Conservation (phyloP, 352 stramenopile genomes). For the Phytopythium aichiense region DNA sequence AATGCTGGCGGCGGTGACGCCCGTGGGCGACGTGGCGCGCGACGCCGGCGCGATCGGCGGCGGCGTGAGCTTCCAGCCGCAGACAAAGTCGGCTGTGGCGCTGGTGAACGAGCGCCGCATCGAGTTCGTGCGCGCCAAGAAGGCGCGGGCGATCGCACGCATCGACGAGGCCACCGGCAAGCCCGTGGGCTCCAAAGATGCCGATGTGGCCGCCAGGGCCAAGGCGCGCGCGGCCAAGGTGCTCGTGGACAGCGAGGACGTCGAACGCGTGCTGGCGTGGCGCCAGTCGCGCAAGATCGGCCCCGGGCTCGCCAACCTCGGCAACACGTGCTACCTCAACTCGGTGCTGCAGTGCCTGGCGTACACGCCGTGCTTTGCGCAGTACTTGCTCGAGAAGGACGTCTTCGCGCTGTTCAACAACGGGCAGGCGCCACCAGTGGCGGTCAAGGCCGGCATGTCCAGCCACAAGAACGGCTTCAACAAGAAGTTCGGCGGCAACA, state of each 20-base stretch:
- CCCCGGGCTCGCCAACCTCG: slow-evolving; percentile 85
- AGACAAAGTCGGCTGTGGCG: slow-evolving; percentile 68
- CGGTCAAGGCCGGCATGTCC: slow-evolving; percentile 8
- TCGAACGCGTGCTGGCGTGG: slow-evolving; percentile 61
- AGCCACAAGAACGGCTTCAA: slow-evolving; percentile 21
- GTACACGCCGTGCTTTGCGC: slow-evolving; percentile 77
- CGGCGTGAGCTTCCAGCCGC: slow-evolving; percentile 31
- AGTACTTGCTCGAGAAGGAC: slow-evolving; percentile 84
- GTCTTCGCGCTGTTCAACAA: slow-evolving; percentile 35
- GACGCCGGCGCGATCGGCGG: slow-evolving; percentile 4
- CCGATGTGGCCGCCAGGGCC: slow-evolving; percentile 4
- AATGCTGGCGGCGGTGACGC: slow-evolving; percentile 23
- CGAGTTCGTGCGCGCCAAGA: slow-evolving; percentile 69
- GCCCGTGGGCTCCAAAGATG: slow-evolving; percentile 6
- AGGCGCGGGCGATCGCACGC: slow-evolving; percentile 36
- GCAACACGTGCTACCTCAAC: slow-evolving; percentile 96
- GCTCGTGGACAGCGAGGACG: slow-evolving; percentile 35
- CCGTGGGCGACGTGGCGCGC: slow-evolving; percentile 7
- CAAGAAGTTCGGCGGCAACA: slow-evolving; percentile 16
- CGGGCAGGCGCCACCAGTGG: slow-evolving; percentile 3
- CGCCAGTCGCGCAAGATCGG: slow-evolving; percentile 72
- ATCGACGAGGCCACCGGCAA: slow-evolving; percentile 23
- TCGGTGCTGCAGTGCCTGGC: slow-evolving; percentile 88
- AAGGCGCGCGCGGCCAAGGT: slow-evolving; percentile 25
- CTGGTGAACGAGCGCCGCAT: slow-evolving; percentile 83